Evolutionary conservation across 202 grass and related monocot genomes (phyloP), one percentile per base, ranked within the genome.

Genomic region (Digitaria exilis): DNA sequence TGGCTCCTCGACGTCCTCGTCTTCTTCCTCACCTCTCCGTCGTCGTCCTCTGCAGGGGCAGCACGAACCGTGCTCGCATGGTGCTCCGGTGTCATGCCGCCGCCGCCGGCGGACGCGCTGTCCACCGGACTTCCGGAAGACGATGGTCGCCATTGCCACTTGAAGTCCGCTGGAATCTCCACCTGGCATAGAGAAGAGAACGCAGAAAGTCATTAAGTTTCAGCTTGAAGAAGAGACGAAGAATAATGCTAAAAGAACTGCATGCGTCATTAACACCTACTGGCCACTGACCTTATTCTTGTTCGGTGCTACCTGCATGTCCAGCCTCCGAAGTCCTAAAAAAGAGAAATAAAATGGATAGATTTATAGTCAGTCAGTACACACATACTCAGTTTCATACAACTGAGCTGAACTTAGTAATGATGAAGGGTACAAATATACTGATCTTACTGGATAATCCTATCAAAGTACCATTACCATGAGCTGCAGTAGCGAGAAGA

Each of bases 281-380:
- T 41, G 43, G 22, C 5, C 52, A 48, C 30, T 41, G 42, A 67
- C 51, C 61, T 73, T n/a, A n/a, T n/a, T 34, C 12, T 60, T 81
- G 12, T 15, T 18, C 63, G 32, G 18, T 51, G 51, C 18, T 37
- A 42, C 16, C 51, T 30, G 78, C 43, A 67, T 52, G 52, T 82
- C 71, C 18, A 82, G 31, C 63, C 54, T 43, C 63, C 77, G 56
- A 39, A 68, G 13, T 62, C 79, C 85, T 87, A 6, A 18, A 16
- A 16, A 12, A 62, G 14, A n/a, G 16, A 29, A n/a, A 59, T n/a
- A 7, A 6, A 76, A 31, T 24, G 6, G 17, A n/a, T n/a, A n/a
- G n/a, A n/a, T n/a, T n/a, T n/a, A n/a, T n/a, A n/a, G n/a, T n/a
- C n/a, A n/a, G n/a, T n/a, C n/a, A 34, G 32, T 34, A 34, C 32